Evolutionary conservation across 331 rosid genomes (phyloP).

Genomic region (Saraca asoca): DNA sequence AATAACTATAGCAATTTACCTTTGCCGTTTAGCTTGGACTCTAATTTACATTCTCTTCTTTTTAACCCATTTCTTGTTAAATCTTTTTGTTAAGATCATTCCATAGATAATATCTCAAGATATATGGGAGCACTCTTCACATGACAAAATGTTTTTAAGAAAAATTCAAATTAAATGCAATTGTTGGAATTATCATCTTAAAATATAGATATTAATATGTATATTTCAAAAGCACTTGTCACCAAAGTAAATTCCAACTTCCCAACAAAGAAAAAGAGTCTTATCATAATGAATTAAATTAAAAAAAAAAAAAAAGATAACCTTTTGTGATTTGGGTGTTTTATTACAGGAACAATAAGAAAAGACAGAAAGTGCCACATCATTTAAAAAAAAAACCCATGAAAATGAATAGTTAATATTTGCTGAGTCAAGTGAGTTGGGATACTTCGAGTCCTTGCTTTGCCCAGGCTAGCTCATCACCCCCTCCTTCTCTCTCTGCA

Average conservation of each 20-base stretch:
- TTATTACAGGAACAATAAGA: constrained; percentile 47
- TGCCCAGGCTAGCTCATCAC: constrained; percentile 27
- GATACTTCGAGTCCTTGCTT: constrained; percentile 49
- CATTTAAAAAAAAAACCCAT: neutral
- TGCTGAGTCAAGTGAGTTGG: constrained; percentile 44
- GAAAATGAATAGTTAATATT: neutral
- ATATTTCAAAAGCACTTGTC: no score
- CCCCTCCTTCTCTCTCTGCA: constrained; percentile 34
- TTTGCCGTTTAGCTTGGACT: constrained; percentile 30
- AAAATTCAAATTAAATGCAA: no score
- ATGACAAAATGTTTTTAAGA: no score
- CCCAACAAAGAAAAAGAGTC: no score
- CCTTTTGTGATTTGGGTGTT: constrained; percentile 70
- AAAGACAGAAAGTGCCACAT: constrained; percentile 52
- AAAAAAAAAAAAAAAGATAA: neutral
- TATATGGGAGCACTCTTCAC: no score
- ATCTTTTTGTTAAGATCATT: constrained; percentile 29
- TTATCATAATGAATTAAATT: no score
- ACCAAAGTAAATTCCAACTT: no score
- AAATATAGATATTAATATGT: no score
- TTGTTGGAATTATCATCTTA: no score
- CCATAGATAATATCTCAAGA: no score
- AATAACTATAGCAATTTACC: constrained; percentile 15
- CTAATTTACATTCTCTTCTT: no score
- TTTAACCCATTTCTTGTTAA: no score